Percentiles rank a stretch among this genome's conserved stretches.
phyloP scores from a whole-genome alignment of 2,329 filamentous ascomycete species.

The Endocalyx cinctus region DNA sequence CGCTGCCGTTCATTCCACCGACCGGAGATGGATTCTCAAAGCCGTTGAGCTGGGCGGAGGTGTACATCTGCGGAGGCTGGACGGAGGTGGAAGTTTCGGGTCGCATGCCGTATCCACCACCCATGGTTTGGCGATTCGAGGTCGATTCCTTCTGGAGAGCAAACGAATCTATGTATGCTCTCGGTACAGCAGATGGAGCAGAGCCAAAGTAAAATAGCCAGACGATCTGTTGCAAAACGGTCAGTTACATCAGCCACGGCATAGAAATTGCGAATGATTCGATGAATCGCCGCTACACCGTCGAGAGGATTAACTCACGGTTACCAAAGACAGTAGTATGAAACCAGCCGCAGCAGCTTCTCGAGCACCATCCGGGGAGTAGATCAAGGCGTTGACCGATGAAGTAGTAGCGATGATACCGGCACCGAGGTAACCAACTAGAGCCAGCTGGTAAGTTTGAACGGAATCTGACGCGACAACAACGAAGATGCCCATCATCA shows the following conservation, averaged over 20 bases:
- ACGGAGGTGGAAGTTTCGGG: conserved; percentile 79
- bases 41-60: conserved; percentile 86
- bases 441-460: conserved; percentile 85
- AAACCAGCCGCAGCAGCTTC: conserved; percentile 90
- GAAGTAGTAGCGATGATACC: conserved; percentile 83
- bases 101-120: conserved; percentile 67
- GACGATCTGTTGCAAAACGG: conserved; percentile 65
- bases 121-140: conserved; percentile 66
- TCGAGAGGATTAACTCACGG: conserved; percentile 52
- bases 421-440: conserved; percentile 80
- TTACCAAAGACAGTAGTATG: conserved; percentile 88
- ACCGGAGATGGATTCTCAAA: conserved; percentile 95
- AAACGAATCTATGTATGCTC: conserved; percentile 92
- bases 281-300: no score
- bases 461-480: conserved; percentile 81
- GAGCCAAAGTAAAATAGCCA: conserved; percentile 99
- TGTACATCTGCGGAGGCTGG: conserved; percentile 92
- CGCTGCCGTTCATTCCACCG: conserved; percentile 58
- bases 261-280: no score
- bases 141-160: conserved; percentile 83
- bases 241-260: not conserved
- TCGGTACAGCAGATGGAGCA: conserved; percentile 76
- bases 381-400: conserved; percentile 81
- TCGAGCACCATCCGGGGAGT: conserved; percentile 65
- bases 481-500: conserved; percentile 73